Percentiles rank a stretch among this genome's conserved stretches.
Conservation (phyloP, 257 asterid species). For the Petunia axillaris region DNA sequence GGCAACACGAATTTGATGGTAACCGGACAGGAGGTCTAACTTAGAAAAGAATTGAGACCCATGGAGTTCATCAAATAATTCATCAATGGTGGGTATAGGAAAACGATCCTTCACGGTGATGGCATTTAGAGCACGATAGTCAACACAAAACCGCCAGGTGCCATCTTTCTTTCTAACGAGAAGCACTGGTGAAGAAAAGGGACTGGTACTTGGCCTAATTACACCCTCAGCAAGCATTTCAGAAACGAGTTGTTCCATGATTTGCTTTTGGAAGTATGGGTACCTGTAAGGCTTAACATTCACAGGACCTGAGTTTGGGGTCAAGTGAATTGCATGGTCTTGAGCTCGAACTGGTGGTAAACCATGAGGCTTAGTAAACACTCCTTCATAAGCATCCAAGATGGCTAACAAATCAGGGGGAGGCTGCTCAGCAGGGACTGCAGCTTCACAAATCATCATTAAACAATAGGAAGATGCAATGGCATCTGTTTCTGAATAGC, state of each 20-base stretch:
- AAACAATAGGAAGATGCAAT: neutral
- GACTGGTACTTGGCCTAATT: neutral
- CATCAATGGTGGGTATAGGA: neutral
- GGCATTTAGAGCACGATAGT: neutral
- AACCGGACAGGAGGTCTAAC: neutral
- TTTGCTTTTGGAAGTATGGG: neutral
- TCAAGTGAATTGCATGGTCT: neutral
- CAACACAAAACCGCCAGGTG: neutral
- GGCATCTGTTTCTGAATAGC: neutral
- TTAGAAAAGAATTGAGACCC: neutral
- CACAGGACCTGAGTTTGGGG: neutral
- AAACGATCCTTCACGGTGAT: neutral
- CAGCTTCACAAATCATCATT: neutral
- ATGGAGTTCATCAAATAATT: neutral
- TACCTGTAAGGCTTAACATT: neutral
- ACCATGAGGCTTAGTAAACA: neutral
- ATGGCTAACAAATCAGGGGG: accelerated
- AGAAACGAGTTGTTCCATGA: neutral
- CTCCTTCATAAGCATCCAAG: neutral
- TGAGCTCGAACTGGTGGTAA: neutral
- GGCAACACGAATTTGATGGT: neutral
- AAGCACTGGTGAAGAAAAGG: neutral
- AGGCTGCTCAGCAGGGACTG: too few relatives aligned
- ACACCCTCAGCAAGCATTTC: neutral
- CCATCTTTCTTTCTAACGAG: neutral